Evolutionary conservation across 306 rosid species (phyloP), one percentile per base, ranked within the genome.

Genomic region (Fagus crenata): DNA sequence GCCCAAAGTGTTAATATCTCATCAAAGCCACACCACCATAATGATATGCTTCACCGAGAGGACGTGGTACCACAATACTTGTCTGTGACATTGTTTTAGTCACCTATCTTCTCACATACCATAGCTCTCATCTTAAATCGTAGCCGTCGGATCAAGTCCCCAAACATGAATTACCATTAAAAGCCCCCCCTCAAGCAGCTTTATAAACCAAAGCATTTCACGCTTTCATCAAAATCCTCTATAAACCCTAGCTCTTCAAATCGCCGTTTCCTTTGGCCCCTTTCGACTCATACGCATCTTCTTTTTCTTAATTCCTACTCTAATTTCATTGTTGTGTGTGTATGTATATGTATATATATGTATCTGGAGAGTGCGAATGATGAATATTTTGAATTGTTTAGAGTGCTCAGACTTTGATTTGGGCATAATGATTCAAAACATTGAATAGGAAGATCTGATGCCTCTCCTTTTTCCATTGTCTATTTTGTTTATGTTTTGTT

Each of bases 391-490:
- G 39, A 67, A 73, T 42, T 53, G 77, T 76, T 75, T 86, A 85
- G 80, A 75, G 40, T 67, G 76, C 82, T 79, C 59, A 7, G 53
- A 22, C 53, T 80, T 43, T 3, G 74, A 75, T 77, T 67, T 49
- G 85, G 81, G 87, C 68, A 51, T 81, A 1, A 35, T 87, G 90
- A 87, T 77, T 56, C 72, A 40, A 70, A 15, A 4, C 41, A 2
- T 76, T 82, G 81, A 69, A 87, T 84, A 87, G 88, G 90, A 87
- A 87, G 88, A 87, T 84, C 87, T 80, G 90, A 87, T 87, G 87
- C 87, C 81, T 77, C 78, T 32, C 42, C 43, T 12, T 15, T 15
- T 3, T 37, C 0, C 31, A 4, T 6, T 13, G 31, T 28, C 4
- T 53, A 1, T 0, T 15, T 11, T 28, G 0, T n/a, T 7, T 3